Percentiles rank a stretch among this genome's conserved stretches.
These are phyloP conservation scores for Auricularia heimuer DNA, from an alignment of 768 basidiomycete species.

Conservation along the genomic window DNA sequence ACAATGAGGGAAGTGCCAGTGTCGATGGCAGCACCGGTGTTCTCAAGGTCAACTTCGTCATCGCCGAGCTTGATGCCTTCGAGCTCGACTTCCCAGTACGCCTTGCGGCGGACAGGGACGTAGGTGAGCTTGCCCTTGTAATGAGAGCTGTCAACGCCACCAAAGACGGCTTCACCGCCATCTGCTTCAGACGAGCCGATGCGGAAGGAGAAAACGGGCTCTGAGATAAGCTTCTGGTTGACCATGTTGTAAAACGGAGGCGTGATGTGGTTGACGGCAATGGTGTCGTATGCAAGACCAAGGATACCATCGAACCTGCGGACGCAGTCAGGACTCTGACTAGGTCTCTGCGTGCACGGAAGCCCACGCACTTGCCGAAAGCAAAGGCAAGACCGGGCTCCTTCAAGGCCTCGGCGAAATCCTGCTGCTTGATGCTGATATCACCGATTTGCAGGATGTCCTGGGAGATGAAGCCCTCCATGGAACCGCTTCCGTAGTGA, in stretches of 20 bases:
- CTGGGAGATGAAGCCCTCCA: slow-evolving; percentile 91
- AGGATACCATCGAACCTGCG: slow-evolving; percentile 89
- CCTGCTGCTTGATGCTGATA: slow-evolving; percentile 57
- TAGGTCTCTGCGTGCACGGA: no score
- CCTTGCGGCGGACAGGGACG: slow-evolving; percentile 87
- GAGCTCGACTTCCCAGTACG: slow-evolving; percentile 98
- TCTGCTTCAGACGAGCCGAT: slow-evolving; percentile 78
- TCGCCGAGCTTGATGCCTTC: slow-evolving; percentile 76
- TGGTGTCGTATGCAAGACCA: slow-evolving; percentile 91
- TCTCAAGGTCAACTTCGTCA: slow-evolving; percentile 82
- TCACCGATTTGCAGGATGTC: slow-evolving; percentile 79
- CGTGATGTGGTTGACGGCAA: slow-evolving; percentile 83
- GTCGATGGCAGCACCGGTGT: slow-evolving; percentile 89
- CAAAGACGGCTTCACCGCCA: slow-evolving; percentile 85
- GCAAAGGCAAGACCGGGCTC: slow-evolving; percentile 97
- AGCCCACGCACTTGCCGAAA: slow-evolving; percentile 69
- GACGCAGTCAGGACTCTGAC: background rate
- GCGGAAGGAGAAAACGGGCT: slow-evolving; percentile 90
- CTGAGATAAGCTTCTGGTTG: slow-evolving; percentile 66
- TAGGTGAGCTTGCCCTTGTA: slow-evolving; percentile 78
- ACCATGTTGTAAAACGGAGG: slow-evolving; percentile 96
- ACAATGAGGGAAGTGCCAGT: slow-evolving; percentile 93
- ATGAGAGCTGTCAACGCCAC: slow-evolving; percentile 70
- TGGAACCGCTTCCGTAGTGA: slow-evolving; percentile 90
- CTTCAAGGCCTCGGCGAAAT: slow-evolving; percentile 92